phyloP scores from a whole-genome alignment of 2,329 filamentous ascomycete species.

The Cytospora paraplurivora region DNA sequence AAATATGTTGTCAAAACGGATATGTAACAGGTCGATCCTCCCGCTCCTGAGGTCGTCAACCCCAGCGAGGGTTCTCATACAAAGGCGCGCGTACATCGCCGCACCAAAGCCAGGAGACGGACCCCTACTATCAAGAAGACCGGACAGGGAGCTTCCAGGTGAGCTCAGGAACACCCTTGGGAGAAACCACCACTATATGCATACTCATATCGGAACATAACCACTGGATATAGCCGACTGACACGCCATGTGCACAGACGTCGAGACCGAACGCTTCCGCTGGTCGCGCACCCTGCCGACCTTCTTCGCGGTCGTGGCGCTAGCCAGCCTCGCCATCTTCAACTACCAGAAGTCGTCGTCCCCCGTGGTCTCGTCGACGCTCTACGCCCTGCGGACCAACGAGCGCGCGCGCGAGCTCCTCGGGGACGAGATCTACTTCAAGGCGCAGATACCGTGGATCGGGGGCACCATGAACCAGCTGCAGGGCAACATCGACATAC shows the following conservation, averaged over 20 bases:
- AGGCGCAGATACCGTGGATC: conserved; percentile 79
- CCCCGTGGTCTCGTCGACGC: conserved; percentile 79
- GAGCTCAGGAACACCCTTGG: conserved; percentile 27
- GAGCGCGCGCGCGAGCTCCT: conserved; percentile 72
- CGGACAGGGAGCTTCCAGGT: conserved; percentile 69
- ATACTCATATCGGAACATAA: background rate
- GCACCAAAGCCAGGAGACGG: conserved; percentile 62
- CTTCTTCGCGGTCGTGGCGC: conserved; percentile 72
- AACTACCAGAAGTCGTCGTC: conserved; percentile 98
- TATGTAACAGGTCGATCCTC: conserved; percentile 26
- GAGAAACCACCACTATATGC: background rate
- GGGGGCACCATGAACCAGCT: conserved; percentile 88
- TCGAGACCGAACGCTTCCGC: conserved; percentile 51
- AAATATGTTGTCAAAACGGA: conserved; percentile 25
- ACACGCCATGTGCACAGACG: conserved; percentile 36
- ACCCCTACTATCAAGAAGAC: conserved; percentile 64
- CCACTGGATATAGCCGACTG: background rate
- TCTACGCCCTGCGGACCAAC: conserved; percentile 89
- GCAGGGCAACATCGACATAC: conserved; percentile 85
- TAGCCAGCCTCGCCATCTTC: conserved; percentile 85
- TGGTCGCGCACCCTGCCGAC: conserved; percentile 78
- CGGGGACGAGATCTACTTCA: conserved; percentile 86
- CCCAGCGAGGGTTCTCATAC: conserved; percentile 27
- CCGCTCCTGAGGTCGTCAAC: conserved; percentile 14
- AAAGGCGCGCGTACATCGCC: conserved; percentile 53